Evolutionary conservation across 805 yeast genomes (phyloP).

Genomic region (Yarrowia yakushimensis): DNA sequence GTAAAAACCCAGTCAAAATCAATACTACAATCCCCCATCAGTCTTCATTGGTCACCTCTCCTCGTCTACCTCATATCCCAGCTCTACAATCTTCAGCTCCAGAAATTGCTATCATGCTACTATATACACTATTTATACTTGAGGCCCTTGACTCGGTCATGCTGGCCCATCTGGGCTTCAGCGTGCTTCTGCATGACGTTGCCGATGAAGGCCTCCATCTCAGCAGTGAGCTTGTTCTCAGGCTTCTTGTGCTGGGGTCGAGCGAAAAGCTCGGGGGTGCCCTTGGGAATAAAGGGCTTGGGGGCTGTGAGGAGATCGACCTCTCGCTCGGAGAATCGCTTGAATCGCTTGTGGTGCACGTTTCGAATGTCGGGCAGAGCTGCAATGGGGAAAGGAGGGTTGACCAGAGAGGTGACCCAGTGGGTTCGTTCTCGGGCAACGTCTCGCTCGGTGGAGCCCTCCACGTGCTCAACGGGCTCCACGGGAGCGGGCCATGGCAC

Average conservation of each 20-base stretch:
- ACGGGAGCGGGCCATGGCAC: conserved; percentile 90
- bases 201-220: conserved; percentile 55
- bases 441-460: conserved; percentile 37
- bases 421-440: conserved; percentile 67
- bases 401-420: conserved; percentile 66
- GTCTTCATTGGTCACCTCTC: no score
- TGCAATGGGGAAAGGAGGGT: conserved; percentile 71
- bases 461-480: conserved; percentile 45
- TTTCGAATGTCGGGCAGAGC: conserved; percentile 87
- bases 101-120: background rate
- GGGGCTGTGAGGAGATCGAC: conserved; percentile 64
- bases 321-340: conserved; percentile 62
- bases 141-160: conserved; percentile 6
- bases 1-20: no score
- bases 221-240: conserved; percentile 46
- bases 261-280: conserved; percentile 42
- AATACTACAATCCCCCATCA: no score
- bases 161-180: conserved; percentile 20
- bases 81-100: background rate
- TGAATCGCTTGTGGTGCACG: conserved; percentile 66
- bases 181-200: conserved; percentile 22
- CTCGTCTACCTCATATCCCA: no score
- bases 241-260: conserved; percentile 36
- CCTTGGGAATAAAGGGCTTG: conserved; percentile 68
- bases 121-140: conserved; percentile 25